These are phyloP conservation scores for Yamadazyma atmosphaerica DNA, from an alignment of 1,139 yeast genomes.

Conservation along the genomic window DNA sequence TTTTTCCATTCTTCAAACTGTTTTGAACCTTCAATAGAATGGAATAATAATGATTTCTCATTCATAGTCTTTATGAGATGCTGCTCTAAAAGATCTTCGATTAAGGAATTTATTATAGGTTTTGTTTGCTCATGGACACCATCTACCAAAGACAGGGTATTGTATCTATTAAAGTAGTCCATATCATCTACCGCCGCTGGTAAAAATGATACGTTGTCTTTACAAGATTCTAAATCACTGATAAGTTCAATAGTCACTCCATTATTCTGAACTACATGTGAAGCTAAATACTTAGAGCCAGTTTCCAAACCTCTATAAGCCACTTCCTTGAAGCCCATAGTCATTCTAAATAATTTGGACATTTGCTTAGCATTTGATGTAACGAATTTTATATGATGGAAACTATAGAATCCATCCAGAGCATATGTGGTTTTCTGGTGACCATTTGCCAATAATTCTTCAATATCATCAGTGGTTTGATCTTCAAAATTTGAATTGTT, in stretches of 20 bases:
- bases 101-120: not conserved
- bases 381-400: slow-evolving; percentile 32
- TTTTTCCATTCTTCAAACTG: slow-evolving; percentile 10
- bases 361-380: slow-evolving; percentile 66
- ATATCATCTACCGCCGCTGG: slow-evolving; percentile 5
- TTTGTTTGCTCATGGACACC: too few species aligned
- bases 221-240: slow-evolving; percentile 22
- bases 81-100: not conserved
- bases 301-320: slow-evolving; percentile 72
- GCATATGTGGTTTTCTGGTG: slow-evolving; percentile 21
- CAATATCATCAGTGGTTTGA: too few species aligned
- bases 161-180: not conserved
- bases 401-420: slow-evolving; percentile 33
- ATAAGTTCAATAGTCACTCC: slow-evolving; percentile 52
- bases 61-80: not conserved
- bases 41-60: not conserved
- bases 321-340: slow-evolving; percentile 63
- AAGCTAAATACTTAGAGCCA: slow-evolving; percentile 54
- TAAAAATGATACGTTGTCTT: slow-evolving; percentile 8
- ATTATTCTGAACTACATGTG: slow-evolving; percentile 65
- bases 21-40: not conserved
- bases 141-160: not conserved
- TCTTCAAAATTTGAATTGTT: not conserved
- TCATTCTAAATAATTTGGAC: slow-evolving; percentile 52
- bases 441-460: slow-evolving; percentile 27